A percentile compares a stretch with the other conserved stretches of the same genome.
Evolutionary conservation across 352 stramenopile species (phyloP).

Genomic region (Aphanomyces astaci): DNA sequence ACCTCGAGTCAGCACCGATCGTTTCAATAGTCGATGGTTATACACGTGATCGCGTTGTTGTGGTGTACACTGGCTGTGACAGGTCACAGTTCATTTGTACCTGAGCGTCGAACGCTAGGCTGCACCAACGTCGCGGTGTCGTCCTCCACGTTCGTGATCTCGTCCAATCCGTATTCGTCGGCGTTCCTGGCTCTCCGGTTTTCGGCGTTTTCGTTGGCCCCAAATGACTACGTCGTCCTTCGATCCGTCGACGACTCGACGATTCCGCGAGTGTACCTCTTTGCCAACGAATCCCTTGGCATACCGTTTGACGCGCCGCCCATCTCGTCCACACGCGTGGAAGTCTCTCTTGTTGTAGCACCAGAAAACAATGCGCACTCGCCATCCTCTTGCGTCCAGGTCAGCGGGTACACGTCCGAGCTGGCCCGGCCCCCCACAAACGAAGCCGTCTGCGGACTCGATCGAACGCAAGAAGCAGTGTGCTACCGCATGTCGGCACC

Average conservation of each 20-base stretch:
- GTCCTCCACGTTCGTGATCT: neutral
- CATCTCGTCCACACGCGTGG: neutral
- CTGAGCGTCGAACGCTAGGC: neutral
- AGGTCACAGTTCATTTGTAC: neutral
- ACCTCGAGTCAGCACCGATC: too few relatives aligned
- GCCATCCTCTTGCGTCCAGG: neutral
- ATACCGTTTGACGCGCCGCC: constrained; percentile 8
- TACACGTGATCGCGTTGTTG: neutral
- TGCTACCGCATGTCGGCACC: constrained; percentile 41
- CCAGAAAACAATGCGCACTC: neutral
- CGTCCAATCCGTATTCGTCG: neutral
- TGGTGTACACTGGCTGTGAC: neutral
- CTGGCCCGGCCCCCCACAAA: neutral
- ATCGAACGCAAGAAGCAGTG: constrained; percentile 29
- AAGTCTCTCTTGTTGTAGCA: neutral
- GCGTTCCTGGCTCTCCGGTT: constrained; percentile 11
- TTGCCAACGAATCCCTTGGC: neutral
- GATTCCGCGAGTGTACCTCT: neutral
- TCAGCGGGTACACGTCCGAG: neutral
- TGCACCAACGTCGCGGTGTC: neutral
- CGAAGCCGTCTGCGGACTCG: neutral
- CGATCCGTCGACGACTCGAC: neutral
- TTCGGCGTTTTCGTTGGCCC: neutral
- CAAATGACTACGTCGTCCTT: constrained; percentile 13
- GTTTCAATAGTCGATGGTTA: too few relatives aligned